These are phyloP conservation scores for Candida piceae DNA, from an alignment of 805 yeast species.

Conservation along the genomic window DNA sequence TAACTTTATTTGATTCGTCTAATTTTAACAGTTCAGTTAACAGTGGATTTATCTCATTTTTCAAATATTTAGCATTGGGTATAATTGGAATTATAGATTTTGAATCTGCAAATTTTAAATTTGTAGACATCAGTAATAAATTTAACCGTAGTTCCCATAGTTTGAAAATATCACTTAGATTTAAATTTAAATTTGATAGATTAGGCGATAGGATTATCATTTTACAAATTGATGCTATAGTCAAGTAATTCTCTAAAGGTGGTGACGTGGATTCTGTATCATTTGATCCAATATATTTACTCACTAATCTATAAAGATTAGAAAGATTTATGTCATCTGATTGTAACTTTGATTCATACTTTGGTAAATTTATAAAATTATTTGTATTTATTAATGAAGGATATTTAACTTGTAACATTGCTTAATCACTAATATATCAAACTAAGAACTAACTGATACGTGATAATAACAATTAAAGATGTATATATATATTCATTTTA, in stretches of 20 bases:
- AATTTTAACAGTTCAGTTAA: constrained; percentile 23
- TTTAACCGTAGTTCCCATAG: constrained; percentile 35
- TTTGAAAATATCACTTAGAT: constrained; percentile 34
- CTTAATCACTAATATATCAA: too few species aligned
- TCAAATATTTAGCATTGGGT: constrained; percentile 24
- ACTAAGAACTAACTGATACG: too few species aligned
- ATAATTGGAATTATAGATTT: constrained; percentile 19
- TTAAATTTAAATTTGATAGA: constrained; percentile 10
- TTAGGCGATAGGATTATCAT: constrained; percentile 22
- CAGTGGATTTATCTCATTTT: constrained; percentile 24
- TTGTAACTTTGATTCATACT: too few species aligned
- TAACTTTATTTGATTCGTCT: constrained; percentile 6
- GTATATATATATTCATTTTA: too few species aligned
- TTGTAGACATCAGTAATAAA: constrained; percentile 17
- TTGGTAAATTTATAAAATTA: constrained; percentile 15
- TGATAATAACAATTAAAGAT: too few species aligned
- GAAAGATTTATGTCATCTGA: too few species aligned
- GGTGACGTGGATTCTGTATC: background rate
- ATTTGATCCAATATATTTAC: too few species aligned
- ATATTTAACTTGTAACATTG: constrained; percentile 22
- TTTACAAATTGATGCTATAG: constrained; percentile 26
- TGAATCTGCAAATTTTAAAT: constrained; percentile 7
- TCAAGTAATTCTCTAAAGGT: constrained; percentile 11
- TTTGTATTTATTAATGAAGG: constrained; percentile 22
- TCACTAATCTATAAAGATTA: too few species aligned